phyloP scores from a whole-genome alignment of 331 rosid species.

The Acacia pycnantha region DNA sequence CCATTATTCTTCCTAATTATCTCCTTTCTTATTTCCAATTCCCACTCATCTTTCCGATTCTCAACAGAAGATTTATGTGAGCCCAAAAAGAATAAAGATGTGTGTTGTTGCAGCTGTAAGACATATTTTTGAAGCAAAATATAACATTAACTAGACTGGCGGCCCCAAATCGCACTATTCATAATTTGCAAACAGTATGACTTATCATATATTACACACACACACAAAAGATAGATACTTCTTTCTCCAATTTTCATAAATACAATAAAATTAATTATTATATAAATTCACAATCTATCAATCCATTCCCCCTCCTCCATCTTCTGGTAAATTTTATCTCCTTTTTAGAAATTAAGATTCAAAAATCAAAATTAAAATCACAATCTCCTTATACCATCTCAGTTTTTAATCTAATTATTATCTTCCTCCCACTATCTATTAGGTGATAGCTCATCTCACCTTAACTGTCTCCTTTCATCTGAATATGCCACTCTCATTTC shows the following conservation, averaged over 20 bases:
- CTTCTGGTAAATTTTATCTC: neutral
- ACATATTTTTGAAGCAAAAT: neutral
- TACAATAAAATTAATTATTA: neutral
- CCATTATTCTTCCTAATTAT: neutral
- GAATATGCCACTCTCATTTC: neutral
- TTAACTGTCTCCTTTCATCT: neutral
- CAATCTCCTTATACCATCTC: neutral
- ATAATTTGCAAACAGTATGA: neutral
- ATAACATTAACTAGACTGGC: neutral
- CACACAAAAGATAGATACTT: neutral
- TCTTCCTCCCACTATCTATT: neutral
- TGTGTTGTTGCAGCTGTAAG: neutral
- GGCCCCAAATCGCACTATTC: neutral
- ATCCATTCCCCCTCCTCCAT: neutral
- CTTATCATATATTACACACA: neutral
- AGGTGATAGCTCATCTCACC: neutral
- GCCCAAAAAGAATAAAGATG: neutral
- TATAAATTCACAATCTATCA: neutral
- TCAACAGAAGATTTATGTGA: neutral
- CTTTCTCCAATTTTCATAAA: neutral
- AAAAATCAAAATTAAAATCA: neutral
- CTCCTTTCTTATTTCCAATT: neutral
- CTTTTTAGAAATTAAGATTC: neutral
- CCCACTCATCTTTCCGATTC: neutral
- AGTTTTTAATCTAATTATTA: neutral